A percentile compares a stretch with the other conserved stretches of the same genome.
phyloP scores from a whole-genome alignment of 208 protist species.

The Kentomonas sorsogonicus region DNA sequence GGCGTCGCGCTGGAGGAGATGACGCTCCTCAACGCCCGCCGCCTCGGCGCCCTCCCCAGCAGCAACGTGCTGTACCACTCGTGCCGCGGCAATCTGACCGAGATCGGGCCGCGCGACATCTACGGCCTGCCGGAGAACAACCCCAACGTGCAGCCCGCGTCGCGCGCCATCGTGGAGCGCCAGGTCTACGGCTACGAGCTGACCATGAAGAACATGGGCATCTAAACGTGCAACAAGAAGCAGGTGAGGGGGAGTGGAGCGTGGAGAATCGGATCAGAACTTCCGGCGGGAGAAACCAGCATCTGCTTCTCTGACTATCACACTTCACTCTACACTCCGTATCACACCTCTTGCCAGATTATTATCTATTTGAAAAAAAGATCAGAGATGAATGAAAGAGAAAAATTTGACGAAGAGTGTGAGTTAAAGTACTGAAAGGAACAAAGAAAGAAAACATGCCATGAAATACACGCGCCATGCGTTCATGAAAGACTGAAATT shows the following conservation, averaged over 20 bases:
- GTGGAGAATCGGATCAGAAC: no score
- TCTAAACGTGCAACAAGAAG: slow-evolving; percentile 23
- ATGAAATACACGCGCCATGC: no score
- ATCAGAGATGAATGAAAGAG: slow-evolving; percentile 1
- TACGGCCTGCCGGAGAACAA: slow-evolving; percentile 81
- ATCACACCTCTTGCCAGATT: no score
- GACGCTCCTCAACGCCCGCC: slow-evolving; percentile 59
- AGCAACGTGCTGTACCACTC: slow-evolving; percentile 77
- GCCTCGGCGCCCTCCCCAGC: slow-evolving; percentile 63
- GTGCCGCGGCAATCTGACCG: slow-evolving; percentile 72
- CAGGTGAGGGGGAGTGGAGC: no score
- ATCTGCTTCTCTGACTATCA: no score
- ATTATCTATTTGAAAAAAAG: background rate
- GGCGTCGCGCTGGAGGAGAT: slow-evolving; percentile 69
- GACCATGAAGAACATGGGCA: slow-evolving; percentile 74
- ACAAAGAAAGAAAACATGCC: no score
- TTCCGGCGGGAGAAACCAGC: no score
- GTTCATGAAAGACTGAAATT: no score
- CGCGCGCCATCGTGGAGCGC: slow-evolving; percentile 67
- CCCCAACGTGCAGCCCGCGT: slow-evolving; percentile 80
- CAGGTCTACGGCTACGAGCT: slow-evolving; percentile 79
- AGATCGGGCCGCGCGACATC: slow-evolving; percentile 55
- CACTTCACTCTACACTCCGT: no score
- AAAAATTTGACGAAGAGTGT: slow-evolving; percentile 8
- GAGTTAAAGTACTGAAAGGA: no score